Evolutionary conservation across 2,329 filamentous ascomycete species (phyloP).

Genomic region (Ophiosphaerella korrae): DNA sequence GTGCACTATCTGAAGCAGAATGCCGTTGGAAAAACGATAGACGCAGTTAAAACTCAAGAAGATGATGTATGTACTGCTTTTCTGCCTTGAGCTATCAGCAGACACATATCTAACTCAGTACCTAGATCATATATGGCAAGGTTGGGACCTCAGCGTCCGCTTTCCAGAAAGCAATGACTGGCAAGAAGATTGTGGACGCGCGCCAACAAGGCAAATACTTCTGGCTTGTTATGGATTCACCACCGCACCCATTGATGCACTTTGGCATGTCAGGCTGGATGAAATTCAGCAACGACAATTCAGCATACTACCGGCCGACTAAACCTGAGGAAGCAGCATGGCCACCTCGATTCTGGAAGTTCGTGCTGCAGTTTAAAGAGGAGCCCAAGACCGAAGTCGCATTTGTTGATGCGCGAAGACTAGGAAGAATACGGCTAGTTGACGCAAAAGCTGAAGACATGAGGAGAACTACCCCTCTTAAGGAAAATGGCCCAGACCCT

Average conservation of each 20-base stretch:
- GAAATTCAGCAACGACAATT: constrained; percentile 79
- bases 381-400: constrained; percentile 69
- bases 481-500: constrained; percentile 93
- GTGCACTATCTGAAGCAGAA: constrained; percentile 83
- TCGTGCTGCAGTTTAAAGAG: constrained; percentile 70
- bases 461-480: constrained; percentile 75
- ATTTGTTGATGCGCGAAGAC: constrained; percentile 81
- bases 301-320: constrained; percentile 76
- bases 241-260: constrained; percentile 89
- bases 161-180: constrained; percentile 74
- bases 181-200: constrained; percentile 72
- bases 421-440: constrained; percentile 80
- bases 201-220: constrained; percentile 97
- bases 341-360: constrained; percentile 92
- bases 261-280: constrained; percentile 82
- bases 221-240: constrained; percentile 78
- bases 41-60: constrained; percentile 71
- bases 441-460: constrained; percentile 80
- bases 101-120: not conserved
- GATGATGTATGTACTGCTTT: constrained; percentile 57
- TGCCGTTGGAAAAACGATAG: constrained; percentile 82
- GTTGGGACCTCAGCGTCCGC: constrained; percentile 77
- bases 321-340: constrained; percentile 67
- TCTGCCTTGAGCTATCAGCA: not conserved
- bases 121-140: constrained; percentile 81